Evolutionary conservation across 305 asterid species (phyloP), one percentile per base, ranked within the genome.

Genomic region (Fraxinus albicans): DNA sequence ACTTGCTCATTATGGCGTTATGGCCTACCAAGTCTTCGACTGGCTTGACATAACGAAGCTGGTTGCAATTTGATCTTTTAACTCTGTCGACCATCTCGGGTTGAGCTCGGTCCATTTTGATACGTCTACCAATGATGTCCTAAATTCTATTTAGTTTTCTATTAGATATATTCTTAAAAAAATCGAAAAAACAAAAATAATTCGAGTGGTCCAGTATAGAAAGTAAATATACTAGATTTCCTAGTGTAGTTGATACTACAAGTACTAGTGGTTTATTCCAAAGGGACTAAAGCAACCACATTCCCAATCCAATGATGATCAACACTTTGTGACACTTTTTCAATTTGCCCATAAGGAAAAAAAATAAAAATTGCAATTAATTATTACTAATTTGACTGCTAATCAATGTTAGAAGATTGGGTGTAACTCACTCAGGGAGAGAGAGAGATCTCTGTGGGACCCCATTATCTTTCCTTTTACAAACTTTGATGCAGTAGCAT

Each of bases 401-500:
- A 77, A 82, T 81, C 75, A 80, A 77, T 80, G 78, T 83, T 86
- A 78, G 83, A 85, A 84, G 87, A 87, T 83, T 81, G 72, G 77
- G 83, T 79, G 88, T 80, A 79, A 78, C 83, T 77, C 87, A 84
- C 85, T 77, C 40, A 34, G 38, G 1, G 38, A 33, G 35, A 33
- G 35, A 67, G 15, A 55, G 83, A 86, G 89, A 91, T 92, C 90
- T 87, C 79, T 81, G 40, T 86, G 90, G 91, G 93, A 79, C 91
- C 90, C 78, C 33, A 85, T 58, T 38, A 83, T 50, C 81, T 78
- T 31, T 8, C 78, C 78, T 83, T 84, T 89, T 74, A 67, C 92
- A 75, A 90, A 88, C 91, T 89, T 91, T 89, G 89, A 90, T 86
- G 91, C 89, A 87, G 83, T 76, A 84, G 53, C 83, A 84, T 67